phyloP scores from a whole-genome alignment of 2,329 filamentous ascomycete species.

The Beauveria australis region DNA sequence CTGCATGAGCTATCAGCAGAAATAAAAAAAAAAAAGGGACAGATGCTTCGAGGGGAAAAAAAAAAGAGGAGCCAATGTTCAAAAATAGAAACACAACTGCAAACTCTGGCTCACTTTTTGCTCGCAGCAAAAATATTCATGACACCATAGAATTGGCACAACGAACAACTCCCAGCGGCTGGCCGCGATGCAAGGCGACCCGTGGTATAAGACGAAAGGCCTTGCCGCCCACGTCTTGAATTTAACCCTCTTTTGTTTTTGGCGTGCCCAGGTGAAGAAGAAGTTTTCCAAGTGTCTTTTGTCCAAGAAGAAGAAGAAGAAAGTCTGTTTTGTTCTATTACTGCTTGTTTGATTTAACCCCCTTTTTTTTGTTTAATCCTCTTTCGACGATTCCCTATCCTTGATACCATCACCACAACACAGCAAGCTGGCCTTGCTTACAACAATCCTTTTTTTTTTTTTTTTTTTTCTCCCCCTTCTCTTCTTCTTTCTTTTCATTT shows the following conservation, averaged over 20 bases:
- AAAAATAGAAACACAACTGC: constrained; percentile 30
- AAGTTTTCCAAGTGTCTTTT: constrained; percentile 10
- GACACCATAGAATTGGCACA: no score
- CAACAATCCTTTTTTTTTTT: constrained; percentile 28
- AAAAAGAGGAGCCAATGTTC: constrained; percentile 15
- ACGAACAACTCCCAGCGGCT: background rate
- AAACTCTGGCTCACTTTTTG: background rate
- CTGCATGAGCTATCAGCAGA: background rate
- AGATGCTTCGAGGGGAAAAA: background rate
- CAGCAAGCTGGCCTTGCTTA: constrained; percentile 54
- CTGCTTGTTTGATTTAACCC: constrained; percentile 17
- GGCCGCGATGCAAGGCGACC: constrained; percentile 34
- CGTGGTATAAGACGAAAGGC: constrained; percentile 52
- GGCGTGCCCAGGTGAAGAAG: constrained; percentile 26
- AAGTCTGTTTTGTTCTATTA: constrained; percentile 18
- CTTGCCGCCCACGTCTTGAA: constrained; percentile 30
- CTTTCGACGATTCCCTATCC: constrained; percentile 13
- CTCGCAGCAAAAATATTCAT: no score
- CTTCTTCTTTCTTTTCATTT: constrained; percentile 27
- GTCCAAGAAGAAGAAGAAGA: constrained; percentile 12
- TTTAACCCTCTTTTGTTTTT: constrained; percentile 32
- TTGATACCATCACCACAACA: constrained; percentile 28
- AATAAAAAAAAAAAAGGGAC: background rate
- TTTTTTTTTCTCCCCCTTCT: constrained; percentile 25
- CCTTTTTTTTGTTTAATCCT: constrained; percentile 25